Evolutionary conservation across 1,139 yeast species (phyloP), one percentile per base, ranked within the genome.

Genomic region (Magnusiomyces sp.): DNA sequence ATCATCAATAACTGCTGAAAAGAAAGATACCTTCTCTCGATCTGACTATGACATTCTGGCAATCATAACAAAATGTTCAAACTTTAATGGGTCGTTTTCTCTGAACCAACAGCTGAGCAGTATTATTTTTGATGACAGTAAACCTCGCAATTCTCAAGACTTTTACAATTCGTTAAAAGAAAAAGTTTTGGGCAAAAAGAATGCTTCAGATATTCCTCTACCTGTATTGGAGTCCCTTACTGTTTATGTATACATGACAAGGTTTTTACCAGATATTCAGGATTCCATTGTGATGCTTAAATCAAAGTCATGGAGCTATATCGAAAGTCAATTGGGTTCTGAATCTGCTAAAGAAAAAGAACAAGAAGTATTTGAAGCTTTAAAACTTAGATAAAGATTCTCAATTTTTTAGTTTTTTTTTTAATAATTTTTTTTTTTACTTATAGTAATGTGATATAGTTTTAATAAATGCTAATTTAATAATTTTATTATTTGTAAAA

Each of bases 21-120:
- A 14, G 13, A n/a, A 38, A n/a, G 29, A 23, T n/a, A 19, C 13
- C 9, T 23, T n/a, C 7, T 10, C 31, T 3, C 31, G 9, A 40
- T 31, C 3, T 9, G 34, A 19, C 6, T 20, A 39, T 20, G 50
- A 43, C 10, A 44, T 7, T 5, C 41, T 48, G 4, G 37, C 38
- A 2, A 23, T 16, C 2, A 41, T 49, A 9, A 47, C 46, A 20
- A 41, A 41, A 16, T 32, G 32, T 11, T 14, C 40, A 10, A 45
- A 49, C 40, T 49, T 42, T 31, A 34, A 49, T 17, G 49, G 52
- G 17, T 49, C 49, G 5, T 49, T 46, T 16, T 16, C 27, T 6
- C 33, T 29, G 10, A 23, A 39, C 10, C 36, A 27, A 20, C 27
- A 20, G 16, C 42, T 48, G 2, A 13, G 43, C 1, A 19, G 9